A percentile compares a stretch with the other conserved stretches of the same genome.
Evolutionary conservation across 2,329 filamentous ascomycete genomes (phyloP).

Genomic region (Sordariomycetes sp.): DNA sequence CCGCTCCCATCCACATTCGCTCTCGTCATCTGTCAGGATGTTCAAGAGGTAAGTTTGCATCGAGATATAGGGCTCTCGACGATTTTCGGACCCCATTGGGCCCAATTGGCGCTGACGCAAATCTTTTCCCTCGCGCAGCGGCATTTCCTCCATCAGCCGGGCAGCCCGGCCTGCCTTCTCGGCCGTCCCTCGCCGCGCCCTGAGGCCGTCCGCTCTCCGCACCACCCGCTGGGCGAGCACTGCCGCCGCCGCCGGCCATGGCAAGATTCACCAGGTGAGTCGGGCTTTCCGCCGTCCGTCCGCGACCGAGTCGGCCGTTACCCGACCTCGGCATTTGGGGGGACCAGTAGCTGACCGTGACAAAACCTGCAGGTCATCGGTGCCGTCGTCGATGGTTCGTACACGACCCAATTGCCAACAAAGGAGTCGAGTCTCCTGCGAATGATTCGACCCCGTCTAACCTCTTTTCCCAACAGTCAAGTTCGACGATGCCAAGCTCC

Average conservation of each 20-base stretch:
- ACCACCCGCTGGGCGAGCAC: slow-evolving; percentile 47
- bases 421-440: background rate
- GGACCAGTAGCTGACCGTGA: slow-evolving; percentile 27
- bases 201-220: slow-evolving; percentile 41
- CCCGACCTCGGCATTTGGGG: background rate
- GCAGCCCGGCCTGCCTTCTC: slow-evolving; percentile 48
- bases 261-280: slow-evolving; percentile 57
- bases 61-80: slow-evolving; percentile 15
- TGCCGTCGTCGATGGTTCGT: slow-evolving; percentile 96
- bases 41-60: slow-evolving; percentile 60
- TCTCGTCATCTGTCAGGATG: slow-evolving; percentile 64
- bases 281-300: background rate
- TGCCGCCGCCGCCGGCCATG: slow-evolving; percentile 40
- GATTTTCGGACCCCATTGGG: slow-evolving; percentile 28
- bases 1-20: slow-evolving; percentile 46
- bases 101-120: slow-evolving; percentile 25
- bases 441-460: background rate
- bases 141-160: slow-evolving; percentile 52
- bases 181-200: slow-evolving; percentile 41
- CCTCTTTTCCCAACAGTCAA: slow-evolving; percentile 53
- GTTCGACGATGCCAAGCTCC: slow-evolving; percentile 88
- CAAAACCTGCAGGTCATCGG: slow-evolving; percentile 79
- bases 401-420: slow-evolving; percentile 7
- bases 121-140: slow-evolving; percentile 32
- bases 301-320: background rate